Base-by-base conservation (phyloP, 2,329 filamentous ascomycete genomes). In the Aspergillus thermomutatus region DNA sequence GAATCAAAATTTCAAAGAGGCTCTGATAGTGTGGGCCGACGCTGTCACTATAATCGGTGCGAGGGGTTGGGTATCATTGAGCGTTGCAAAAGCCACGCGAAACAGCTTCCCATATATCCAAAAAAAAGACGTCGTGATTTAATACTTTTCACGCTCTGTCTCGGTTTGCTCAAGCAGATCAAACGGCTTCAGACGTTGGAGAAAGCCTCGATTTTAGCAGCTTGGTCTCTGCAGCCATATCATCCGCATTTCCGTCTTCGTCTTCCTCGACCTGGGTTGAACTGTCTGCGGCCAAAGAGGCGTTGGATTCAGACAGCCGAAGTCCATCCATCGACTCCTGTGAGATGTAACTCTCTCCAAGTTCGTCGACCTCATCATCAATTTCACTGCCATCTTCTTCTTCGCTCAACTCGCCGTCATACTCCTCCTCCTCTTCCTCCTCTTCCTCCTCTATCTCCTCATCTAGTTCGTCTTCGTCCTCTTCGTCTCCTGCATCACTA, bases 311-410 rank as follows among this genome's bases (percentile, higher is more conserved):
- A 8, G 72, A 73, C 54, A 81, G 63, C 21, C 72, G 68, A 3
- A 68, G 71, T 17, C 82, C 74, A 49, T 84, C 81, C 11, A 80
- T 77, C 67, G 52, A 71, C 27, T 65, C 67, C 49, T 70, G 70
- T 3, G 72, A 73, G 37, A 75, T 64, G 47, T 68, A 74, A 54
- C 71, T 75, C 53, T 69, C 71, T 40, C 60, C 68, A 48, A 75
- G 66, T 2, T 83, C 82, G 1, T 77, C 80, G 27, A 81, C 77
- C 8, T 81, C 79, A 8, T 80, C 80, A 28, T 77, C 77, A 23
- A 74, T 76, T 31, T 80, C 80, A 17, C 76, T 77, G 3, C 74
- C 77, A 52, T 82, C 81, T 34, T 83, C 82, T 34, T 83, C 81
- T 17, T 85, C 84, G 47, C 79, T 82, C 53, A 70, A 52, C 27